These are phyloP conservation scores for Elaeagnus macrophylla DNA, from an alignment of 306 rosid species.

Conservation along the genomic window DNA sequence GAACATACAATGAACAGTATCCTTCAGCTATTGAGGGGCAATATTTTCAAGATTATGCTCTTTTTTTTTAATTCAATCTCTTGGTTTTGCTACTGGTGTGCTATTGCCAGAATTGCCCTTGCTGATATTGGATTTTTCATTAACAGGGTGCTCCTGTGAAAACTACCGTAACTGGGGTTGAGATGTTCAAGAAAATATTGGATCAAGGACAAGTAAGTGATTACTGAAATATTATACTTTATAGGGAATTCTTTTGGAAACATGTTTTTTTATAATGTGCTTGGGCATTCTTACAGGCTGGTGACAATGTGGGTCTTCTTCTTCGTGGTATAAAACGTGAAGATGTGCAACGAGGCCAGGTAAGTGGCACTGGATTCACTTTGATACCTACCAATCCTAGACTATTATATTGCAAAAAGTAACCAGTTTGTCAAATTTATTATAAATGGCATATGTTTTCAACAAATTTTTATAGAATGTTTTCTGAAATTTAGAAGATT, in stretches of 20 bases:
- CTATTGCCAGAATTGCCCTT: too few species aligned
- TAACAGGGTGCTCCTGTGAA: slow-evolving; percentile 54
- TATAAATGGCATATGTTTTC: neutral
- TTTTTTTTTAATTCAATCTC: too few species aligned
- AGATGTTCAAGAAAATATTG: slow-evolving; percentile 77
- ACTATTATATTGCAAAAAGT: neutral
- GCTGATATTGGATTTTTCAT: neutral
- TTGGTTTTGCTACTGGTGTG: too few species aligned
- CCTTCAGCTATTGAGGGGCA: too few species aligned
- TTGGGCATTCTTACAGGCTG: slow-evolving; percentile 42
- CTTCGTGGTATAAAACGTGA: slow-evolving; percentile 75
- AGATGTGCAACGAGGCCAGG: slow-evolving; percentile 80
- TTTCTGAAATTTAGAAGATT: neutral
- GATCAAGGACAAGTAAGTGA: slow-evolving; percentile 66
- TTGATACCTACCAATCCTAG: slow-evolving; percentile 6
- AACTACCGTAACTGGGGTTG: slow-evolving; percentile 77
- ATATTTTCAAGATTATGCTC: too few species aligned
- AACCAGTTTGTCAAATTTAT: neutral
- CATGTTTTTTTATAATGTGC: neutral
- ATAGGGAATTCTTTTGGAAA: too few species aligned
- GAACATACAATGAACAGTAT: too few species aligned
- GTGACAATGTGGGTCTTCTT: slow-evolving; percentile 80
- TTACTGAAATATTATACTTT: neutral
- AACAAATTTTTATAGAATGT: neutral
- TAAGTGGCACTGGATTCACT: neutral